phyloP scores from a whole-genome alignment of 352 stramenopile genomes.

The Globisporangium irregulare region DNA sequence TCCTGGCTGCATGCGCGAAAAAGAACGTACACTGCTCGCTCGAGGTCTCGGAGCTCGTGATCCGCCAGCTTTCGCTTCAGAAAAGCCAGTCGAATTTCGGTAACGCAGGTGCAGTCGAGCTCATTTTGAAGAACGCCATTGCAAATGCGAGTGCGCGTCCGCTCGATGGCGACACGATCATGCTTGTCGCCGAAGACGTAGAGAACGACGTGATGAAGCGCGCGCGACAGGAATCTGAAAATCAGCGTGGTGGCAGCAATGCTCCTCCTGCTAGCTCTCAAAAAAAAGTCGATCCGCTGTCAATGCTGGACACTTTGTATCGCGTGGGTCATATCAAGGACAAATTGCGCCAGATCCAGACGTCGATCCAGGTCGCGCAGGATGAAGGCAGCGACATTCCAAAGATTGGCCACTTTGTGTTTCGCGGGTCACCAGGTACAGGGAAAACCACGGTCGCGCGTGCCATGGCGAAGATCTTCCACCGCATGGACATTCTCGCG shows the following conservation, averaged over 20 bases:
- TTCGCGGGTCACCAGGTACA: constrained; percentile 85
- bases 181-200: constrained; percentile 52
- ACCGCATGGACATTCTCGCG: constrained; percentile 89
- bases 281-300: constrained; percentile 37
- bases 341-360: constrained; percentile 50
- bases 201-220: constrained; percentile 37
- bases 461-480: constrained; percentile 91
- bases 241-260: neutral
- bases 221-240: constrained; percentile 12
- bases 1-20: constrained; percentile 47
- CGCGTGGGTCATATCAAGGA: constrained; percentile 61
- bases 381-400: constrained; percentile 57
- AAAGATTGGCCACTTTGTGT: constrained; percentile 80
- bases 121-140: constrained; percentile 76
- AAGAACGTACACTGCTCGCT: constrained; percentile 49
- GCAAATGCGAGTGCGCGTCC: constrained; percentile 51
- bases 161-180: constrained; percentile 35
- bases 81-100: constrained; percentile 85
- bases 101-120: constrained; percentile 87
- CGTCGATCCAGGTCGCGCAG: constrained; percentile 60
- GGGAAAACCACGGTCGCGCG: constrained; percentile 91
- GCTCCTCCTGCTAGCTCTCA: neutral
- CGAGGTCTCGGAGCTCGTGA: constrained; percentile 46
- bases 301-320: constrained; percentile 47
- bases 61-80: constrained; percentile 65